Percentiles rank a stretch among this genome's conserved stretches.
Evolutionary conservation across 768 basidiomycete species (phyloP).

Genomic region (Psilocybe cubensis): DNA sequence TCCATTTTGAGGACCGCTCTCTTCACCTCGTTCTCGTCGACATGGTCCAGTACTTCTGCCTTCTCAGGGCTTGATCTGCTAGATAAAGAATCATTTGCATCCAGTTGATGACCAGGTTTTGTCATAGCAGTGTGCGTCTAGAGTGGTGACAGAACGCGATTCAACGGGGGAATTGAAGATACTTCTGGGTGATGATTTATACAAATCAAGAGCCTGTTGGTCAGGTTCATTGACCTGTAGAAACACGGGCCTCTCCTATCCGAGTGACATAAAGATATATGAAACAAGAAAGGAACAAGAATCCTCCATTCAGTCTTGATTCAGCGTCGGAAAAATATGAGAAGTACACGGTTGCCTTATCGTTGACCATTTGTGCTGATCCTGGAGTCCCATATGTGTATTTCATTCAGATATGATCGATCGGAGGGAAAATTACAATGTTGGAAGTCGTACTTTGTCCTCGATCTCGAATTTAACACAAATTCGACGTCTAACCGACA

Average conservation of each 20-base stretch:
- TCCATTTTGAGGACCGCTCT: slow-evolving; percentile 1
- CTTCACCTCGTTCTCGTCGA: not conserved
- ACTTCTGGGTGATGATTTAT: not conserved
- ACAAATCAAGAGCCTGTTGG: not conserved
- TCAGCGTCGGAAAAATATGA: no score
- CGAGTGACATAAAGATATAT: not conserved
- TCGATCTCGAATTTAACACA: not conserved
- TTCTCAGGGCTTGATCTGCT: not conserved
- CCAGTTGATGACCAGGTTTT: not conserved
- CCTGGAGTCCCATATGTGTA: no score
- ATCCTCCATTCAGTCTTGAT: no score
- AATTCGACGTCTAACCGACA: not conserved
- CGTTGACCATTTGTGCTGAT: no score
- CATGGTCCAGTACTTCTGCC: not conserved
- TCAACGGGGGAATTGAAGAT: not conserved
- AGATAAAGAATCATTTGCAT: not conserved
- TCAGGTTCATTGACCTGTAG: not conserved
- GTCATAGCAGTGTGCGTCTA: not conserved
- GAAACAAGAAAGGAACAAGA: no score
- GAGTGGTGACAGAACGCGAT: not conserved
- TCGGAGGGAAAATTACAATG: no score
- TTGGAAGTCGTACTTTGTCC: not conserved
- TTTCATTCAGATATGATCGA: no score
- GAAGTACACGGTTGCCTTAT: no score
- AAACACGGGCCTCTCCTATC: not conserved